Conservation (phyloP, 441 rosid genomes). For the Adansonia madagascariensis region DNA sequence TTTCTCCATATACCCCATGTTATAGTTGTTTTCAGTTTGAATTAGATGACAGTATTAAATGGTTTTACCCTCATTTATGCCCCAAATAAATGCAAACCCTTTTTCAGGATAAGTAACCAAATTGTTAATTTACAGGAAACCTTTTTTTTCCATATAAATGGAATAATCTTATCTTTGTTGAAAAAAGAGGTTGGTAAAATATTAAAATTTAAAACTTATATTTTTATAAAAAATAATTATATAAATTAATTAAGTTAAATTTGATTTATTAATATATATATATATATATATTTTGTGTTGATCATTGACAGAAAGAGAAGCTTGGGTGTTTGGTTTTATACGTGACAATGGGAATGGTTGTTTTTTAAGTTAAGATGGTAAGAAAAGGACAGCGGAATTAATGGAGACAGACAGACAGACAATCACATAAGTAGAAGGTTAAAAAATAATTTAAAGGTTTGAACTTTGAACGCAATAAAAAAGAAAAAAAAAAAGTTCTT, state of each 20-base stretch:
- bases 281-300: neutral
- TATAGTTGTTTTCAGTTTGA: neutral
- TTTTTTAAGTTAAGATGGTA: neutral
- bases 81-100: constrained; percentile 4
- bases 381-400: constrained; percentile 24
- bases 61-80: neutral
- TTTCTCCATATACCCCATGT: neutral
- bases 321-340: neutral
- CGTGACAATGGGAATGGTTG: constrained; percentile 15
- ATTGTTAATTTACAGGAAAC: neutral
- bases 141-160: neutral
- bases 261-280: no score
- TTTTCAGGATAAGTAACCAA: neutral
- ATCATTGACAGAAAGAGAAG: neutral
- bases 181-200: neutral
- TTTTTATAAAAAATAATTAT: no score
- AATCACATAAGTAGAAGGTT: constrained; percentile 13
- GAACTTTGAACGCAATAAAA: neutral
- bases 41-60: neutral
- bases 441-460: constrained; percentile 13
- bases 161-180: neutral
- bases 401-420: constrained; percentile 21
- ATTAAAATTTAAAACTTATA: no score
- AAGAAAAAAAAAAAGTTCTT: neutral
- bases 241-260: no score